These are phyloP conservation scores for Eucalyptus cloeziana DNA, from an alignment of 345 rosid species.

Conservation along the genomic window DNA sequence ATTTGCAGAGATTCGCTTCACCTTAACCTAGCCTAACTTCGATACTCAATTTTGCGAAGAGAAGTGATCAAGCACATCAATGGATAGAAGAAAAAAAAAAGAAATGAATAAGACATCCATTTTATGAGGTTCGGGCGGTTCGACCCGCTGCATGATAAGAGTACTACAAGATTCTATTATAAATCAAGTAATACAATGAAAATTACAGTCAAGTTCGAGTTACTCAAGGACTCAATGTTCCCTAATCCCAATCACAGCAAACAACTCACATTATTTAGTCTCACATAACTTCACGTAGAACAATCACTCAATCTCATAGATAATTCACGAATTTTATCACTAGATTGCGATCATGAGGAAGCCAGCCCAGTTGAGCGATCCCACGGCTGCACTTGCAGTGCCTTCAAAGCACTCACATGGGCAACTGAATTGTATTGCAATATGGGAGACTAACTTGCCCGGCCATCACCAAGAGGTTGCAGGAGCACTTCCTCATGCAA, in stretches of 20 bases:
- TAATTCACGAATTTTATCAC: not conserved
- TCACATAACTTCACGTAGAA: not conserved
- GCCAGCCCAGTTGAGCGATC: not conserved
- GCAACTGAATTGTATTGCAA: not conserved
- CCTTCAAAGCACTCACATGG: not conserved
- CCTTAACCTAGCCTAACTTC: not conserved
- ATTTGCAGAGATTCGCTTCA: fast-evolving
- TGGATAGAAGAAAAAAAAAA: not conserved
- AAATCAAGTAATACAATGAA: not conserved
- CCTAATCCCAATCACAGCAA: not conserved
- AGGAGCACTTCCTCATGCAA: not conserved
- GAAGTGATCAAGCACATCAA: not conserved
- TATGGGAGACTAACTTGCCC: not conserved
- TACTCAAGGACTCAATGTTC: not conserved
- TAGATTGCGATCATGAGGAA: not conserved
- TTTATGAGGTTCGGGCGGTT: not conserved
- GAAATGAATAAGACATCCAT: not conserved
- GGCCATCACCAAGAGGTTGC: not conserved
- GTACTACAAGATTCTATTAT: not conserved
- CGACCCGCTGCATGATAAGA: not conserved
- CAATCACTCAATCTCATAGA: not conserved
- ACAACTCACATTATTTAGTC: not conserved
- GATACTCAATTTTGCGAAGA: not conserved
- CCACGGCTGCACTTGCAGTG: not conserved
- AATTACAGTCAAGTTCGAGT: not conserved